Conservation (phyloP, 495 filamentous ascomycete genomes). For the Penicillium taxi region DNA sequence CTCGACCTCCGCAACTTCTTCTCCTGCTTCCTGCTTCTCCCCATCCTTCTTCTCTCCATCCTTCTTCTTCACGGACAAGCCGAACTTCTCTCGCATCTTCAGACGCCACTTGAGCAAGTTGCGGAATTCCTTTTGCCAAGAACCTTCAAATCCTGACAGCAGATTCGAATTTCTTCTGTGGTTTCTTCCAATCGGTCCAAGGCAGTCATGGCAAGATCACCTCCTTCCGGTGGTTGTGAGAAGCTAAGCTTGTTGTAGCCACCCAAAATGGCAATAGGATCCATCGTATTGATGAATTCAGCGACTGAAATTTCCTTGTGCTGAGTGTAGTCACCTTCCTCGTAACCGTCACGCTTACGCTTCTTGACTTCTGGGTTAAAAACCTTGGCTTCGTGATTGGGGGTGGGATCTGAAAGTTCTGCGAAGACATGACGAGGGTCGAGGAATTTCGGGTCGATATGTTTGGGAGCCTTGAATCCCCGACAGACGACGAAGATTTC, state of each 20-base stretch:
- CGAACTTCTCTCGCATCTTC: conserved; percentile 84
- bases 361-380: conserved; percentile 97
- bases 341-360: conserved; percentile 92
- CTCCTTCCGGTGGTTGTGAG: conserved; percentile 61
- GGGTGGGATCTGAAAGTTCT: conserved; percentile 78
- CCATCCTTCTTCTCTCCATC: conserved; percentile 36
- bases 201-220: conserved; percentile 79
- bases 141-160: conserved; percentile 83
- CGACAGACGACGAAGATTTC: conserved; percentile 98
- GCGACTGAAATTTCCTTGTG: conserved; percentile 80
- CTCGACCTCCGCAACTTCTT: conserved; percentile 71
- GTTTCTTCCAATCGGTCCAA: conserved; percentile 89
- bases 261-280: conserved; percentile 94
- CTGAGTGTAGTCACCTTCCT: conserved; percentile 90
- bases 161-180: conserved; percentile 74
- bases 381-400: conserved; percentile 95
- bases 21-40: conserved; percentile 45
- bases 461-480: conserved; percentile 88
- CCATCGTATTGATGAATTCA: conserved; percentile 89
- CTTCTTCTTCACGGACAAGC: conserved; percentile 64
- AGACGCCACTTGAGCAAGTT: conserved; percentile 87
- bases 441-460: conserved; percentile 84
- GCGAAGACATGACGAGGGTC: conserved; percentile 90
- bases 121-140: conserved; percentile 94
- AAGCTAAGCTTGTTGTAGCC: conserved; percentile 78